A percentile compares a stretch with the other conserved stretches of the same genome.
Evolutionary conservation across 768 basidiomycete species (phyloP).

Genomic region (Crepidotus variabilis): DNA sequence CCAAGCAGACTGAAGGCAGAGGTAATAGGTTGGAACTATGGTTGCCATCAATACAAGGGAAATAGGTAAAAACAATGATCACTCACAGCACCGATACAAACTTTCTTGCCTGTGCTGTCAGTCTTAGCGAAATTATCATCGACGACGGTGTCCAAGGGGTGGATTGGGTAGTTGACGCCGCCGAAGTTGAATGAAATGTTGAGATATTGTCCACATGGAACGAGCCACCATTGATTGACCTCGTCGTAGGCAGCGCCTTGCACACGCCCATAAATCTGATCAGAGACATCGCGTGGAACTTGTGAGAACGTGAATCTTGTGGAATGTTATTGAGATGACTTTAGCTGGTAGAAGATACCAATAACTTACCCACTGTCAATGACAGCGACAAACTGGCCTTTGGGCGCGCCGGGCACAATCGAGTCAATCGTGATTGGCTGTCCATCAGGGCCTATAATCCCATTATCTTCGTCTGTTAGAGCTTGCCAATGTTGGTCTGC

Average conservation of each 20-base stretch:
- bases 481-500: constrained; percentile 81
- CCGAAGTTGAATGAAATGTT: constrained; percentile 72
- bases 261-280: constrained; percentile 79
- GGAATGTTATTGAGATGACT: background rate
- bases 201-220: constrained; percentile 72
- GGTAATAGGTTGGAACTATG: constrained; percentile 84
- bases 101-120: constrained; percentile 45
- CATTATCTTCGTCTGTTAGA: constrained; percentile 57
- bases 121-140: constrained; percentile 52
- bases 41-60: constrained; percentile 7
- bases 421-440: constrained; percentile 54
- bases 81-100: constrained; percentile 69
- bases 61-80: background rate
- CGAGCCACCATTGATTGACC: constrained; percentile 55
- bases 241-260: constrained; percentile 65
- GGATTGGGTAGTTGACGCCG: constrained; percentile 63
- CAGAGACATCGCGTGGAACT: constrained; percentile 69
- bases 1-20: constrained; percentile 74
- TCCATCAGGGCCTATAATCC: constrained; percentile 78
- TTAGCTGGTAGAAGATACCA: background rate
- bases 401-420: constrained; percentile 65
- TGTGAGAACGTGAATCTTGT: constrained; percentile 43
- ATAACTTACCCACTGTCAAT: constrained; percentile 64
- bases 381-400: constrained; percentile 64
- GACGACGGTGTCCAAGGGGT: constrained; percentile 68